Evolutionary conservation across 768 basidiomycete species (phyloP), one percentile per base, ranked within the genome.

Genomic region (Phlegmacium glaucopus): DNA sequence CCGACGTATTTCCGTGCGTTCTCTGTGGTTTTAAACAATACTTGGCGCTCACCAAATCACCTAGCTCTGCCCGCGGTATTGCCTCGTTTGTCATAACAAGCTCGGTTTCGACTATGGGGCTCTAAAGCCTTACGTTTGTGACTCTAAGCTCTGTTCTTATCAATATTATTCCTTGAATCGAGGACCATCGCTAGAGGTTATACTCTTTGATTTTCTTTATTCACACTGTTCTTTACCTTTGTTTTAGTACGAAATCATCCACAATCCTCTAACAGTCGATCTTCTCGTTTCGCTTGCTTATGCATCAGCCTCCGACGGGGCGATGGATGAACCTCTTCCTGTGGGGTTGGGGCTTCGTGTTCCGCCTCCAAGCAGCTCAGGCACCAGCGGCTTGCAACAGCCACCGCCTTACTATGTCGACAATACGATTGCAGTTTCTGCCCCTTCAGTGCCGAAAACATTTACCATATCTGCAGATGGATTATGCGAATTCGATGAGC

Each of bases 111-210:
- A 76, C 34, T 78, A 75, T 48, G 79, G 80, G 51, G 77, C 80
- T 1, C 74, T 87, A 49, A 85, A 86, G 59, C 87, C 87, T 1
- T 88, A 86, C 57, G 84, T 89, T 18, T 89, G 86, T 59, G 73
- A 77, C 45, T 73, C 72, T 4, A 75, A 76, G 44, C 71, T 89
- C 4, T 89, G 87, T 62, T 67, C 77, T 5, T 89, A 83, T 60
- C 85, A 84, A 56, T 86, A 83, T 55, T 85, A 85, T 58, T 66
- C 73, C 4, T 66, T 83, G 40, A 83, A 82, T 47, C 72, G 79
- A 22, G 85, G 84, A 0, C 78, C 82, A 5, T 84, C 83, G 8
- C 72, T 87, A 15, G 84, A 87, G 71, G 83, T 81, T 54, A 11
- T 68, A 56, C 15, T 4, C 38, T 22, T 29, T 44, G 15, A 12